Evolutionary conservation across 2,329 filamentous ascomycete species (phyloP).

Genomic region (Gaeumannomyces tritici): DNA sequence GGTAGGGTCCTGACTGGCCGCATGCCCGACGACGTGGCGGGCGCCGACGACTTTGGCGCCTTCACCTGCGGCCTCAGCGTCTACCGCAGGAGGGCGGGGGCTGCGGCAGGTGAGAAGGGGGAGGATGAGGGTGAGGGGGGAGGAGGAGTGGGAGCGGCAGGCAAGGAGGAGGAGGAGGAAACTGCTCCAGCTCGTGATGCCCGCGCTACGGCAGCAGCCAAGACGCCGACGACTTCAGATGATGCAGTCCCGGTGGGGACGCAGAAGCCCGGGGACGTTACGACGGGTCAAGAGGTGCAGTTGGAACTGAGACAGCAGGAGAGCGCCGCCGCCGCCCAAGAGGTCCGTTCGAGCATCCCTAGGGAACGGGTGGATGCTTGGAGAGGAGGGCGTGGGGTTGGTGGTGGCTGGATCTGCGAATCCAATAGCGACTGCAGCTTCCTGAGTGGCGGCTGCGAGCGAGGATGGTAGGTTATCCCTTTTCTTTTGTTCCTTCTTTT

Average conservation of each 20-base stretch:
- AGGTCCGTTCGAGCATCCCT: too few relatives aligned
- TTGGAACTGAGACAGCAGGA: constrained; percentile 5
- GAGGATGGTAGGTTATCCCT: constrained; percentile 12
- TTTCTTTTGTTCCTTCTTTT: neutral
- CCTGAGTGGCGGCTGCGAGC: constrained; percentile 11
- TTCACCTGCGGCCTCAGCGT: constrained; percentile 75
- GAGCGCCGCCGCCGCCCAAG: constrained; percentile 12
- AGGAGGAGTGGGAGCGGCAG: too few relatives aligned
- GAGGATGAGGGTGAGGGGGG: too few relatives aligned
- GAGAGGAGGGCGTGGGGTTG: constrained; percentile 51
- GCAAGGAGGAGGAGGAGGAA: neutral
- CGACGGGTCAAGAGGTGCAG: constrained; percentile 7
- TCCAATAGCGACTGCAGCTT: constrained; percentile 53
- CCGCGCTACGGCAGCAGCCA: too few relatives aligned
- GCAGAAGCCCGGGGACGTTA: neutral
- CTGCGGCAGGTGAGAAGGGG: too few relatives aligned
- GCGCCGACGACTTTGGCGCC: constrained; percentile 71
- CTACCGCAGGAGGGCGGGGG: constrained; percentile 29
- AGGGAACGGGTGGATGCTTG: constrained; percentile 30
- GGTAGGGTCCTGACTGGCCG: constrained; percentile 71
- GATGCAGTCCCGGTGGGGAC: too few relatives aligned
- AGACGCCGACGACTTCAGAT: too few relatives aligned
- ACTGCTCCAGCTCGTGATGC: neutral
- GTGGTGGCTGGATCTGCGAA: constrained; percentile 72
- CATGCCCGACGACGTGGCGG: constrained; percentile 59